Base-by-base conservation (phyloP, 2,329 filamentous ascomycete species). In the Orbilia ellipsospora region DNA sequence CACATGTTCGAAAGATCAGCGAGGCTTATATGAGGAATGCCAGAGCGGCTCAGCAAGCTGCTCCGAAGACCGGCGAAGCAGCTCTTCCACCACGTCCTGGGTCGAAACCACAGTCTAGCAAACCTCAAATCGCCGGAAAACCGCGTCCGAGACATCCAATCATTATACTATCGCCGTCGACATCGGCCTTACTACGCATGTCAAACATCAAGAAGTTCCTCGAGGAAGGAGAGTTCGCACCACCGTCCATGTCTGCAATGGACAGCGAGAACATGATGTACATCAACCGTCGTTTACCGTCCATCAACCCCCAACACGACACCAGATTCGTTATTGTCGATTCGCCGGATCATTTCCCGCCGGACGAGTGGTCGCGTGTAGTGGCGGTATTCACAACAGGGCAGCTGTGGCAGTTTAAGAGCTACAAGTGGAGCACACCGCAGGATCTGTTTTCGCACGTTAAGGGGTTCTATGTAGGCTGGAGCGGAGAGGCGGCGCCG, bases 341-440 rank as follows among this genome's bases (percentile, higher is more conserved):
- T 82, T 91, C 90, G 16, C 92, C 94, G 0, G 90, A 96, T 81
- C 91, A 95, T 82, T 99, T 99, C 87, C 96, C 97, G 82, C 95
- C 95, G 0, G 94, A 98, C 81, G 97, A 98, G 85, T 99, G 95
- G 95, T 90, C 90, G 80, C 90, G 94, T 61, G 91, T 99, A 5
- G 95, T 97, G 1, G 95, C 92, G 12, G 94, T 99, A 69, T 98
- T 99, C 84, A 99, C 95, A 0, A 99, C 95, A 0, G 95, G 95
- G 40, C 95, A 99, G 84, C 90, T 91, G 8, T 99, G 95, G 95
- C 95, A 99, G 83, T 99, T 99, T 85, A 97, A 97, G 84, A 92
- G 89, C 79, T 99, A 99, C 87, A 97, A 96, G 83, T 99, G 95
- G 93, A 90, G 90, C 79, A 90, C 91, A 67, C 92, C 95, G 0